Conservation (phyloP, 345 rosid genomes). For the Trapa bicornis region DNA sequence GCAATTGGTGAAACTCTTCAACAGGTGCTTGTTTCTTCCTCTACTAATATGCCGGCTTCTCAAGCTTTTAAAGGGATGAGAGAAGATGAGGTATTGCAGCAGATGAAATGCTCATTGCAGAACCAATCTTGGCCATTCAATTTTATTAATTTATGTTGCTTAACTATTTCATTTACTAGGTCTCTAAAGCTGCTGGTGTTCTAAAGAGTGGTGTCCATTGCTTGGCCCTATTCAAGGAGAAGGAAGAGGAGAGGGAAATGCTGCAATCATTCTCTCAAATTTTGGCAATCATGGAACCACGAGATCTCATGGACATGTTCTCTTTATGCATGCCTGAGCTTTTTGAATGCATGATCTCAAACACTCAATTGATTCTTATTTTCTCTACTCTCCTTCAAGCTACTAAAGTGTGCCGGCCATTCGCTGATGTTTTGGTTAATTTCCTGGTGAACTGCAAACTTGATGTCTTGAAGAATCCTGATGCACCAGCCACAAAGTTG, state of each 20-base stretch:
- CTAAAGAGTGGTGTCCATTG: constrained; percentile 94
- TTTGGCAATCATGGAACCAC: constrained; percentile 92
- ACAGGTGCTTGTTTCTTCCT: constrained; percentile 53
- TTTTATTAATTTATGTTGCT: constrained; percentile 15
- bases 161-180: constrained; percentile 30
- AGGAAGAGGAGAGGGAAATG: constrained; percentile 97
- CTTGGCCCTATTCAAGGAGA: constrained; percentile 93
- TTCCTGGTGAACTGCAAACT: constrained; percentile 85
- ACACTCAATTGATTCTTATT: constrained; percentile 77
- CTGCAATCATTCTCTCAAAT: constrained; percentile 78
- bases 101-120: background rate
- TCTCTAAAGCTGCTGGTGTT: constrained; percentile 96
- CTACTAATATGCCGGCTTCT: constrained; percentile 45
- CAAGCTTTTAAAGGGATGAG: constrained; percentile 91
- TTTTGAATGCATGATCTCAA: constrained; percentile 90
- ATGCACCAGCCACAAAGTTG: constrained; percentile 70
- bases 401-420: constrained; percentile 71
- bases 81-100: constrained; percentile 79
- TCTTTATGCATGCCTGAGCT: constrained; percentile 97
- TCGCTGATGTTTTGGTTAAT: constrained; percentile 85
- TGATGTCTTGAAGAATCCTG: constrained; percentile 78
- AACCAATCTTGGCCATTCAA: constrained; percentile 4
- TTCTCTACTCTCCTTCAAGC: constrained; percentile 82
- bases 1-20: constrained; percentile 49
- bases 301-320: constrained; percentile 98